phyloP scores from a whole-genome alignment of 2,329 filamentous ascomycete species.

The Venturia carpophila region DNA sequence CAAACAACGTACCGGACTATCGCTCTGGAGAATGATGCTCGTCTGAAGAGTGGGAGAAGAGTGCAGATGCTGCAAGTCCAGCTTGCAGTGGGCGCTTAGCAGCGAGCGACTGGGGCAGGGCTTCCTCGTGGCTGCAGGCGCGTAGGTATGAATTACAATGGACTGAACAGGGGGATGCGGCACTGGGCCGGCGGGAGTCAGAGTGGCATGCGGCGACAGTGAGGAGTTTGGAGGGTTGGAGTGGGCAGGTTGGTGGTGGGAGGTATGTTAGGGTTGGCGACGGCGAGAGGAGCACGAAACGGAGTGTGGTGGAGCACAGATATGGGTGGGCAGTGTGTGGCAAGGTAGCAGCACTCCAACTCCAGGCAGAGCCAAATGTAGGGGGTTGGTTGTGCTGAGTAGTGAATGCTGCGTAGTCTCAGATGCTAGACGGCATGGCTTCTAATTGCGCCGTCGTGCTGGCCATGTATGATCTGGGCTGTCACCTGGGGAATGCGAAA shows the following conservation, averaged over 20 bases:
- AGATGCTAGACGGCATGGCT: neutral
- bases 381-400: too few species aligned
- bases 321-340: neutral
- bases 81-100: slow-evolving; percentile 12
- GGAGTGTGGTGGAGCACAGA: neutral
- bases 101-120: slow-evolving; percentile 9
- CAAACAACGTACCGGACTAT: neutral
- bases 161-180: slow-evolving; percentile 2
- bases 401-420: neutral
- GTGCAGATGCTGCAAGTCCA: slow-evolving; percentile 9
- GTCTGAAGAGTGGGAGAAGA: slow-evolving; percentile 2
- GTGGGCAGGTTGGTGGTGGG: neutral
- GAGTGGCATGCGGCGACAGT: slow-evolving; percentile 4
- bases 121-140: neutral
- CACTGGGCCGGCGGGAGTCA: slow-evolving; percentile 9
- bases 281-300: neutral
- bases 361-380: too few species aligned
- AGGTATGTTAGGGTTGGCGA: too few species aligned
- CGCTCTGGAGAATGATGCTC: neutral
- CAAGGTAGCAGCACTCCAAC: too few species aligned
- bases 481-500: neutral
- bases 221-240: neutral
- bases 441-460: neutral
- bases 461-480: neutral
- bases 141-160: slow-evolving; percentile 11